phyloP scores from a whole-genome alignment of 148 eudicot species.

The Heliosperma pusillum region DNA sequence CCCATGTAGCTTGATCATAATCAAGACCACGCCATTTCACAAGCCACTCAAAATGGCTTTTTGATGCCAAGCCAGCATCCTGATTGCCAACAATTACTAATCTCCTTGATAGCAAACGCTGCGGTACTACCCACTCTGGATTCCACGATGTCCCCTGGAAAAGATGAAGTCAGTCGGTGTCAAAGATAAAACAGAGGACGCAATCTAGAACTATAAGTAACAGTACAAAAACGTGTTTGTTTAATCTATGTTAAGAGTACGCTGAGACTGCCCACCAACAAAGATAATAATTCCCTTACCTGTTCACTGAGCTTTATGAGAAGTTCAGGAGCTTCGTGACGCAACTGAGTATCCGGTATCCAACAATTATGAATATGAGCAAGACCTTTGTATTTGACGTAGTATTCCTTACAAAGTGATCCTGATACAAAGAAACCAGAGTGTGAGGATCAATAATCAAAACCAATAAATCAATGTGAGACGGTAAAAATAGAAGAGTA shows the following conservation, averaged over 20 bases:
- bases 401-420: slow-evolving; percentile 45
- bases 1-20: slow-evolving; percentile 72
- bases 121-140: slow-evolving; percentile 63
- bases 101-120: slow-evolving; percentile 62
- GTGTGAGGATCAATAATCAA: slow-evolving; percentile 1
- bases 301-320: slow-evolving; percentile 31
- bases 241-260: neutral
- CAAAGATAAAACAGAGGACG: too few relatives aligned
- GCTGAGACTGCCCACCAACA: slow-evolving; percentile 8
- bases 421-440: slow-evolving; percentile 36
- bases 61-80: slow-evolving; percentile 20
- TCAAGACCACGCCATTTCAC: slow-evolving; percentile 83
- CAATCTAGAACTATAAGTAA: too few relatives aligned
- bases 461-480: neutral
- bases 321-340: slow-evolving; percentile 49
- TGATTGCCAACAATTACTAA: slow-evolving; percentile 28
- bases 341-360: slow-evolving; percentile 55
- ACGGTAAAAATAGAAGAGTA: neutral
- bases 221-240: too few relatives aligned
- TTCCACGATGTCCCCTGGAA: slow-evolving; percentile 49
- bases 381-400: slow-evolving; percentile 81
- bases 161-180: slow-evolving; percentile 4
- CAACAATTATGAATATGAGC: slow-evolving; percentile 75
- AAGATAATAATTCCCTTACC: slow-evolving; percentile 37
- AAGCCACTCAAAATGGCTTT: slow-evolving; percentile 59